These are phyloP conservation scores for Mikania micrantha DNA, from an alignment of 129 eudicot genomes.

Conservation along the genomic window DNA sequence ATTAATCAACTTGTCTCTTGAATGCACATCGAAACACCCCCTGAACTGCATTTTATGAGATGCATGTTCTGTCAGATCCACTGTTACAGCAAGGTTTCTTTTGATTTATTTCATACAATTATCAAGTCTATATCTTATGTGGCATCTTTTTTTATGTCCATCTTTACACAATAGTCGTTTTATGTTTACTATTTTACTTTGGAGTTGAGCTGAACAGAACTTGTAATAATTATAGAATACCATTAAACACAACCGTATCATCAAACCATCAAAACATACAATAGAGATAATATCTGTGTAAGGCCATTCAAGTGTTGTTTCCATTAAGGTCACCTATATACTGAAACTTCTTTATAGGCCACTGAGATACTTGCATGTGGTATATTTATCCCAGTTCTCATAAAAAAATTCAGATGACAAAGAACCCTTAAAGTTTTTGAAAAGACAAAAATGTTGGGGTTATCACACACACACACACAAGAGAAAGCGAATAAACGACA, in stretches of 20 bases:
- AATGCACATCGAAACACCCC: not conserved
- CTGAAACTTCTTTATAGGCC: not conserved
- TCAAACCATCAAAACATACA: not conserved
- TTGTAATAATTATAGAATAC: not conserved
- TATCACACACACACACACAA: too few species aligned
- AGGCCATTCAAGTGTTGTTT: not conserved
- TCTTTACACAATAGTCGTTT: not conserved
- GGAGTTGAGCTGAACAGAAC: not conserved
- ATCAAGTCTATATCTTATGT: not conserved
- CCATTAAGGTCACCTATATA: not conserved
- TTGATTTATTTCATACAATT: not conserved
- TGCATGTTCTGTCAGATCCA: not conserved
- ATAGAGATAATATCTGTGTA: not conserved
- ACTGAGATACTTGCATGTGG: not conserved
- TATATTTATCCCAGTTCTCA: not conserved
- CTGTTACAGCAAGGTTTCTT: not conserved
- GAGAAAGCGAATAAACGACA: too few species aligned
- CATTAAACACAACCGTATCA: not conserved
- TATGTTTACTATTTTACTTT: not conserved
- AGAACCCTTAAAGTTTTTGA: not conserved
- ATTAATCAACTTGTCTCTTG: not conserved
- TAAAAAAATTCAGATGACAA: not conserved
- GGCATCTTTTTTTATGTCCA: not conserved
- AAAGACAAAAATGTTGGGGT: too few species aligned
- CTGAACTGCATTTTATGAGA: not conserved